Conservation (phyloP, 495 filamentous ascomycete genomes). For the Sabuloglossum arenarium region DNA sequence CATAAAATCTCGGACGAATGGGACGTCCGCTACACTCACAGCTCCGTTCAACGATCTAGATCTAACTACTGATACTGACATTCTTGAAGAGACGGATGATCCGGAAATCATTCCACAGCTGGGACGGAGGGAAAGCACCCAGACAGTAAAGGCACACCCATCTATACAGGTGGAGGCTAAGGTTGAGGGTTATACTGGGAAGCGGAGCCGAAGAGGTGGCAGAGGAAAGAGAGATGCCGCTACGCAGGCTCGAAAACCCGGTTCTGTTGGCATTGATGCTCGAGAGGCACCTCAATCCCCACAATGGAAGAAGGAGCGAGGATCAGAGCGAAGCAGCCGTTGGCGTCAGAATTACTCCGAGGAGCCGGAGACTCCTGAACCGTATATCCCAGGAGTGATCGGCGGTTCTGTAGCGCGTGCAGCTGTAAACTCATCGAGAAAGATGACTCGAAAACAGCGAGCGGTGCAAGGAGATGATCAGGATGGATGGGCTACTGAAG, state of each 20-base stretch:
- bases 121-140: constrained; percentile 5
- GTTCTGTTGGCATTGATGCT: not conserved
- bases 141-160: not conserved
- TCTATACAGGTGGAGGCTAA: constrained; percentile 1
- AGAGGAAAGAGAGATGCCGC: constrained; percentile 12
- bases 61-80: constrained; percentile 12
- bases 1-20: constrained; percentile 5
- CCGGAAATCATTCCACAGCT: constrained; percentile 7
- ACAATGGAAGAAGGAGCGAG: constrained; percentile 17
- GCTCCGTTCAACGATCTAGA: constrained; percentile 25
- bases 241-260: constrained; percentile 6
- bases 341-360: constrained; percentile 44
- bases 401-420: not conserved
- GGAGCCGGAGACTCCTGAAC: not conserved
- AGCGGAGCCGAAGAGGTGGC: constrained; percentile 18
- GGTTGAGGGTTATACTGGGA: constrained; percentile 10
- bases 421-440: not conserved
- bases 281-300: not conserved
- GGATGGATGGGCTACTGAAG: constrained; percentile 91
- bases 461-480: constrained; percentile 28
- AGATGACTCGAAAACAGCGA: constrained; percentile 4
- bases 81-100: constrained; percentile 4
- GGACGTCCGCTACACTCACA: constrained; percentile 14
- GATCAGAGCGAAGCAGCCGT: constrained; percentile 21
- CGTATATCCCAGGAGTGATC: not conserved